Evolutionary conservation across 202 grass and related monocot genomes (phyloP).

Genomic region (Schoenoplectus tabernaemontani): DNA sequence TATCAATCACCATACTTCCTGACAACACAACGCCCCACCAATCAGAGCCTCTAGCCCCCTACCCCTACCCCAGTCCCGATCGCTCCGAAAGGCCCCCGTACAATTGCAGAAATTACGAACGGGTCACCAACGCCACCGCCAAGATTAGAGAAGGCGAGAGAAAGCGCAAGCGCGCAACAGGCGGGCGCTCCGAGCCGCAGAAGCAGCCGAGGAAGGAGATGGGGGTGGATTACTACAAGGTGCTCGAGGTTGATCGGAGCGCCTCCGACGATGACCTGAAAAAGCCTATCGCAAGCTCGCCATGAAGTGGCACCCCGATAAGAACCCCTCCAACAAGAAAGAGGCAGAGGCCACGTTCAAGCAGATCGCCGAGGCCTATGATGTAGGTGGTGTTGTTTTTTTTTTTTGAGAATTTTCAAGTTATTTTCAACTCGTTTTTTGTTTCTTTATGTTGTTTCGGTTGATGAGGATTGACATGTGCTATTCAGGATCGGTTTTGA

Average conservation of each 20-base stretch:
- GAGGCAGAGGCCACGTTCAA: not conserved
- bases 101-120: no score
- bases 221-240: constrained; percentile 74
- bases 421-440: no score
- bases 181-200: not conserved
- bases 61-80: not conserved
- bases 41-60: not conserved
- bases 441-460: not conserved
- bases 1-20: not conserved
- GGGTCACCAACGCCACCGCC: not conserved
- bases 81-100: not conserved
- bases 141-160: constrained; percentile 22
- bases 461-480: not conserved
- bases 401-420: not conserved
- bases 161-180: not conserved
- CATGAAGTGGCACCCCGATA: not conserved
- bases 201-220: constrained; percentile 23
- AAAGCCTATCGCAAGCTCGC: not conserved
- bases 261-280: not conserved
- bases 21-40: not conserved
- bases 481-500: not conserved
- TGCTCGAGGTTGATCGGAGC: constrained; percentile 48
- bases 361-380: not conserved
- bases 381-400: constrained; percentile 21
- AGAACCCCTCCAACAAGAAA: not conserved